Conservation (phyloP, 805 yeast species). For the Schizosaccharomyces pombe region DNA sequence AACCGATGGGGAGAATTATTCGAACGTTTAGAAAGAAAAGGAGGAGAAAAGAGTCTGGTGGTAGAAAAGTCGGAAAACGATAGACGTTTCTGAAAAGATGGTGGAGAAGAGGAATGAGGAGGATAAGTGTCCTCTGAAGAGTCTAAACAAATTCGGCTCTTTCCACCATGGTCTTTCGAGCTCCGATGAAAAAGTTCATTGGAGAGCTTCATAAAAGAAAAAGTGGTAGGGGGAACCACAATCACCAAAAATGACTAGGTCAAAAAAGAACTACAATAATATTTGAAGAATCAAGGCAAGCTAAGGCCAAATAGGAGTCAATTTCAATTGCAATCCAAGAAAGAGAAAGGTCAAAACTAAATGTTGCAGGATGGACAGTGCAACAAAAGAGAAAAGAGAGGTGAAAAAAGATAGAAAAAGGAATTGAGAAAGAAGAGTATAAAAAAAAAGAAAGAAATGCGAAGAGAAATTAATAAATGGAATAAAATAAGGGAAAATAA, state of each 20-base stretch:
- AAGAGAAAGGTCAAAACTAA: too few relatives aligned
- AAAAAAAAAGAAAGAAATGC: too few relatives aligned
- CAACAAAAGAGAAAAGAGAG: too few relatives aligned
- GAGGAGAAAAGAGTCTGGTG: neutral
- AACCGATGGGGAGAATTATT: neutral
- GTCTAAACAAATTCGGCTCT: neutral
- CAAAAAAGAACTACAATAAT: neutral
- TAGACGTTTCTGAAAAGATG: neutral
- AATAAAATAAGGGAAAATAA: too few relatives aligned
- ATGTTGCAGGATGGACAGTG: too few relatives aligned
- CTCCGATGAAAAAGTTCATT: neutral
- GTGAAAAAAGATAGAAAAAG: too few relatives aligned
- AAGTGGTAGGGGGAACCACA: neutral
- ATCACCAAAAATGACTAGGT: neutral
- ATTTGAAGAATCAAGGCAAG: too few relatives aligned
- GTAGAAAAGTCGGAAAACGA: neutral
- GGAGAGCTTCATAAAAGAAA: neutral
- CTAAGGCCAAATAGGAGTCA: too few relatives aligned
- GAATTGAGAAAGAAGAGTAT: too few relatives aligned
- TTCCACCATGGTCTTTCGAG: neutral
- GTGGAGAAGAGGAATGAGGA: neutral
- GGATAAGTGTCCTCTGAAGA: neutral
- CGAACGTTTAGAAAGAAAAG: neutral
- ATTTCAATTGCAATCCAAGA: too few relatives aligned
- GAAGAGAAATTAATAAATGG: too few relatives aligned